Evolutionary conservation across 2,329 filamentous ascomycete genomes (phyloP).

Genomic region (Aspergillus fumigatiaffinis): DNA sequence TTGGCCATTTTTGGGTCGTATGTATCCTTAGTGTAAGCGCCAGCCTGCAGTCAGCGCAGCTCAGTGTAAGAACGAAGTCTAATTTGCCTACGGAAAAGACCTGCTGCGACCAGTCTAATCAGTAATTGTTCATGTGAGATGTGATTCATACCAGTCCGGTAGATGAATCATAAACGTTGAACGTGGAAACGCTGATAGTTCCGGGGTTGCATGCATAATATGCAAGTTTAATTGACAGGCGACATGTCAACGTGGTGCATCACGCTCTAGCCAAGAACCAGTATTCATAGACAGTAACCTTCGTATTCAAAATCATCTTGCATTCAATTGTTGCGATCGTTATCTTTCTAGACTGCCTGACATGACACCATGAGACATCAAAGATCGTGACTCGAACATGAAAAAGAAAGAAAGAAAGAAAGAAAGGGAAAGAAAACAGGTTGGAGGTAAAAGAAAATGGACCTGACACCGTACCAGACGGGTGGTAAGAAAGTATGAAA

Average conservation of each 20-base stretch:
- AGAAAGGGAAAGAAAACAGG: constrained; percentile 7
- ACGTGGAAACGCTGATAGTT: neutral
- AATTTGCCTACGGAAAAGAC: too few relatives aligned
- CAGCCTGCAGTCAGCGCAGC: neutral
- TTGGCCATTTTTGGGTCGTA: constrained; percentile 7
- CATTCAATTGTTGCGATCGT: neutral
- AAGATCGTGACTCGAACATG: constrained; percentile 7
- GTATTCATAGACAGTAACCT: neutral
- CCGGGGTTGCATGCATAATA: neutral
- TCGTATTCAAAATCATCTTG: neutral
- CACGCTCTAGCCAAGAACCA: neutral
- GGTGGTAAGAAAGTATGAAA: constrained; percentile 7
- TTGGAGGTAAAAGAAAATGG: constrained; percentile 3
- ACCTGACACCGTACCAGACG: constrained; percentile 15
- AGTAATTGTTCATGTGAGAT: neutral
- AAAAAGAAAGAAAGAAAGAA: constrained; percentile 7
- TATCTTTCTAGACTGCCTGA: constrained; percentile 5
- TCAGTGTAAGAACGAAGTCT: neutral
- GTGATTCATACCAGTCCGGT: neutral
- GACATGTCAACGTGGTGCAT: neutral
- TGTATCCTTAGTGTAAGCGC: neutral
- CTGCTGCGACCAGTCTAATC: neutral
- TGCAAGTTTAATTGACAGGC: neutral
- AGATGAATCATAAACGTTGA: neutral
- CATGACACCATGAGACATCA: constrained; percentile 26